Percentiles rank a stretch among this genome's conserved stretches.
phyloP scores from a whole-genome alignment of 768 basidiomycete species.

The Mycena vitilis region DNA sequence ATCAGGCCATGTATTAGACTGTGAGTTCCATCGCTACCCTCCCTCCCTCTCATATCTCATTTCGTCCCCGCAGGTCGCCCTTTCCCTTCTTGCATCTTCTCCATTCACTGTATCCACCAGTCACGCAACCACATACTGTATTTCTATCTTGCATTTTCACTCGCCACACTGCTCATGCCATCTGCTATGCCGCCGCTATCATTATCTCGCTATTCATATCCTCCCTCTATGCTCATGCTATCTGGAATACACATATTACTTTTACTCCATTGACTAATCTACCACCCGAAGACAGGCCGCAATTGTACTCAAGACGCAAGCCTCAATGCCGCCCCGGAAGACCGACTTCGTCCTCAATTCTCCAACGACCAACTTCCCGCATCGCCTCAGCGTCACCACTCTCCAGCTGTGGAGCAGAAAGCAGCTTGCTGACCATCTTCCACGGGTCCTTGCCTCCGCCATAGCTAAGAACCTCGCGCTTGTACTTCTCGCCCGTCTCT shows the following conservation, averaged over 20 bases:
- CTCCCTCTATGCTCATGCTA: conserved; percentile 13
- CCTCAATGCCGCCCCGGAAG: conserved; percentile 68
- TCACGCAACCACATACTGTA: conserved; percentile 22
- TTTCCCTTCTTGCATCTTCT: conserved; percentile 7
- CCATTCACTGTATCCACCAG: conserved; percentile 27
- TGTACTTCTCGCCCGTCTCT: conserved; percentile 84
- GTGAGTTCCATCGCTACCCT: conserved; percentile 5
- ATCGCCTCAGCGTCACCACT: conserved; percentile 85
- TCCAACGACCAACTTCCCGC: conserved; percentile 92
- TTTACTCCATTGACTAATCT: conserved; percentile 26
- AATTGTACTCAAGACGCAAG: not conserved
- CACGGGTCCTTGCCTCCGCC: conserved; percentile 96
- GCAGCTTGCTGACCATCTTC: conserved; percentile 84
- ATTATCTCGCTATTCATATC: conserved; percentile 27
- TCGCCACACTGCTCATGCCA: not conserved
- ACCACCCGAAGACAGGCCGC: not conserved
- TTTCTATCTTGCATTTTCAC: conserved; percentile 10
- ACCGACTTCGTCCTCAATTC: conserved; percentile 78
- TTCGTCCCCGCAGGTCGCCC: not conserved
- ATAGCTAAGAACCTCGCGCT: conserved; percentile 75
- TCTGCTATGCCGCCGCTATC: conserved; percentile 19
- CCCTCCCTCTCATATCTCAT: not conserved
- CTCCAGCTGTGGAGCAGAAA: conserved; percentile 73
- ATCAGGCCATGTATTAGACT: conserved; percentile 14
- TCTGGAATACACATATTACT: conserved; percentile 30